Conservation (phyloP, 108 stramenopile genomes). For the Cyclostephanos invisitatus region DNA sequence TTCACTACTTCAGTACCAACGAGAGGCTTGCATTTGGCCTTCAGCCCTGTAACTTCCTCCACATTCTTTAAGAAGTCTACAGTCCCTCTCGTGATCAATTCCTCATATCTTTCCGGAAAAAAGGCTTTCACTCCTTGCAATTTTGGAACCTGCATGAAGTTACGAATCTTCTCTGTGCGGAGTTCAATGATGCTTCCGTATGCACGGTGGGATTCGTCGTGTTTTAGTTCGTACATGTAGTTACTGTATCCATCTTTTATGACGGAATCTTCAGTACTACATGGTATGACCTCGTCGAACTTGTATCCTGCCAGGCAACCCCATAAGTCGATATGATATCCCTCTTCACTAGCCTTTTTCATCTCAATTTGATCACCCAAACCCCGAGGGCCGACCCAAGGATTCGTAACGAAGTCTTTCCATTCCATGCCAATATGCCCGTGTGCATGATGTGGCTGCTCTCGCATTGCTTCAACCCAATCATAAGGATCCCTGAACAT, state of each 20-base stretch:
- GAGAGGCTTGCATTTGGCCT: conserved; percentile 22
- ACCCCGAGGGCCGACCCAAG: conserved; percentile 24
- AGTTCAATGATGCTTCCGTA: conserved; percentile 24
- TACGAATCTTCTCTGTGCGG: conserved; percentile 16
- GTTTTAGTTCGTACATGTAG: conserved; percentile 8
- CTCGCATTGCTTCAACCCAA: conserved; percentile 50
- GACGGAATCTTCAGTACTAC: conserved; percentile 7
- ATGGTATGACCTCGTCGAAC: conserved; percentile 22
- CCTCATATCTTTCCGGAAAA: conserved; percentile 28
- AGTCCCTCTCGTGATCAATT: conserved; percentile 20
- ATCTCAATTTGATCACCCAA: conserved; percentile 7
- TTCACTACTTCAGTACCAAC: conserved; percentile 13
- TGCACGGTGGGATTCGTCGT: conserved; percentile 15
- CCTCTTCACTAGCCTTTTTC: not conserved
- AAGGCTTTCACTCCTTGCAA: conserved; percentile 20
- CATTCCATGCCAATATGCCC: conserved; percentile 19
- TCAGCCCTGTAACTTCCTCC: conserved; percentile 32
- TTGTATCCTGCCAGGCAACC: conserved; percentile 12
- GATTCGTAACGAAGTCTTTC: conserved; percentile 31
- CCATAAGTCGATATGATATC: conserved; percentile 2
- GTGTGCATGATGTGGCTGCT: conserved; percentile 18
- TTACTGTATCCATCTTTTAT: conserved; percentile 4
- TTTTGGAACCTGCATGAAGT: conserved; percentile 18
- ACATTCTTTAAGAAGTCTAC: conserved; percentile 10
- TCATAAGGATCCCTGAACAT: conserved; percentile 46